A percentile compares a stretch with the other conserved stretches of the same genome.
phyloP scores from a whole-genome alignment of 2,329 filamentous ascomycete genomes.

The Pseudogymnoascus sp. region DNA sequence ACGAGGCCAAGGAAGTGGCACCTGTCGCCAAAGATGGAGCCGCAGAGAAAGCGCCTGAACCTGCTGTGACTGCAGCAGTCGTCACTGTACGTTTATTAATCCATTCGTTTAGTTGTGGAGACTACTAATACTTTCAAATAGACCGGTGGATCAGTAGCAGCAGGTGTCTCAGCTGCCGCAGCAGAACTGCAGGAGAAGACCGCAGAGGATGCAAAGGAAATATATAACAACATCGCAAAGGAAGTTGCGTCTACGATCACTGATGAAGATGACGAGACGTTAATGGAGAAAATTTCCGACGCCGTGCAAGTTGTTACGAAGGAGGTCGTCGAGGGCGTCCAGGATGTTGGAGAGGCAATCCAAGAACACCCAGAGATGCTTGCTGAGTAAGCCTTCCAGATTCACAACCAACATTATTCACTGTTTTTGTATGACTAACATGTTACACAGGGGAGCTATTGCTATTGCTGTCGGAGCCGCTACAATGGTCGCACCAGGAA shows the following conservation, averaged over 20 bases:
- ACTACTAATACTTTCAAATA: neutral
- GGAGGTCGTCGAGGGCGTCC: conserved; percentile 18
- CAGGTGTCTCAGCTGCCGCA: conserved; percentile 4
- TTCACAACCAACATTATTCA: neutral
- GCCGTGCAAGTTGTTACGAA: conserved; percentile 16
- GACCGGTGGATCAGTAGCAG: conserved; percentile 5
- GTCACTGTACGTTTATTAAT: neutral
- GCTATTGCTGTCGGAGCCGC: conserved; percentile 21
- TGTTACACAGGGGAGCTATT: conserved; percentile 18
- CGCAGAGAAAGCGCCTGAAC: neutral
- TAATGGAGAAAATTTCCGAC: conserved; percentile 16
- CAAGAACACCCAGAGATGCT: conserved; percentile 22
- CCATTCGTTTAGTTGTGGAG: neutral
- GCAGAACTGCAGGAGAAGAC: conserved; percentile 4
- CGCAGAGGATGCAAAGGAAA: conserved; percentile 16
- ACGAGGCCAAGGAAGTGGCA: neutral
- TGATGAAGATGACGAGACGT: conserved; percentile 9
- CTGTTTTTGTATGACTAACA: neutral
- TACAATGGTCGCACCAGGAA: conserved; percentile 21
- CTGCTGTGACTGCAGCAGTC: neutral
- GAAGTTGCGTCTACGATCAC: conserved; percentile 16
- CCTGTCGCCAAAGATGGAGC: neutral
- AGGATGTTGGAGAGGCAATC: conserved; percentile 17
- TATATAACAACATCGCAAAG: conserved; percentile 16
- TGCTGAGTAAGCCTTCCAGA: conserved; percentile 17